Evolutionary conservation across 1,284 basidiomycete genomes (phyloP).

Genomic region (Cutaneotrichosporon sp.): DNA sequence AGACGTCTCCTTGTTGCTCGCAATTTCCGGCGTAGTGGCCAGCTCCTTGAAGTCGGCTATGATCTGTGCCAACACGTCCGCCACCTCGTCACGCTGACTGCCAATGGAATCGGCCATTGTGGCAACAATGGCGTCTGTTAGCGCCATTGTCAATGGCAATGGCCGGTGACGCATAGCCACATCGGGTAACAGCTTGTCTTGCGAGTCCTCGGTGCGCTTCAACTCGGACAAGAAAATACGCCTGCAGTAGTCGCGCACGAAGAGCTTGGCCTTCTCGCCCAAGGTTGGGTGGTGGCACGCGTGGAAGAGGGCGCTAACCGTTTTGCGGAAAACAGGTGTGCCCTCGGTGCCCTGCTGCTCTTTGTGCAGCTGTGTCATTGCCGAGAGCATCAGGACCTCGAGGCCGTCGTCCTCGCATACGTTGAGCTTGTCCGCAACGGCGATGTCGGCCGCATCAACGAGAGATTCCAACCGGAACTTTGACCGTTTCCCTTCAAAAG

Average conservation of each 20-base stretch:
- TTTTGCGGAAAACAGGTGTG: constrained; percentile 32
- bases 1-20: constrained; percentile 56
- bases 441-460: constrained; percentile 64
- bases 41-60: constrained; percentile 63
- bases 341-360: constrained; percentile 31
- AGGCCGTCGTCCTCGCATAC: constrained; percentile 71
- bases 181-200: constrained; percentile 23
- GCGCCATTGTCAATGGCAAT: constrained; percentile 35
- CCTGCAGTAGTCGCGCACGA: constrained; percentile 34
- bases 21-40: constrained; percentile 47
- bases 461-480: constrained; percentile 68
- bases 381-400: constrained; percentile 67
- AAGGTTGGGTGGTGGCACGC: constrained; percentile 29
- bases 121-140: constrained; percentile 67
- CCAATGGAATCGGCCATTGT: constrained; percentile 63
- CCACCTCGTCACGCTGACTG: constrained; percentile 58
- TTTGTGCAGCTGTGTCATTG: constrained; percentile 69
- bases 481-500: constrained; percentile 66
- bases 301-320: constrained; percentile 36
- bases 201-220: constrained; percentile 23
- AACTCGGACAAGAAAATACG: constrained; percentile 40
- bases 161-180: constrained; percentile 33
- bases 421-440: constrained; percentile 59
- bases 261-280: constrained; percentile 29
- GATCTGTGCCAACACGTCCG: constrained; percentile 58